Evolutionary conservation across 2,329 filamentous ascomycete genomes (phyloP), one percentile per base, ranked within the genome.

Genomic region (Tolypocladium capitatum): DNA sequence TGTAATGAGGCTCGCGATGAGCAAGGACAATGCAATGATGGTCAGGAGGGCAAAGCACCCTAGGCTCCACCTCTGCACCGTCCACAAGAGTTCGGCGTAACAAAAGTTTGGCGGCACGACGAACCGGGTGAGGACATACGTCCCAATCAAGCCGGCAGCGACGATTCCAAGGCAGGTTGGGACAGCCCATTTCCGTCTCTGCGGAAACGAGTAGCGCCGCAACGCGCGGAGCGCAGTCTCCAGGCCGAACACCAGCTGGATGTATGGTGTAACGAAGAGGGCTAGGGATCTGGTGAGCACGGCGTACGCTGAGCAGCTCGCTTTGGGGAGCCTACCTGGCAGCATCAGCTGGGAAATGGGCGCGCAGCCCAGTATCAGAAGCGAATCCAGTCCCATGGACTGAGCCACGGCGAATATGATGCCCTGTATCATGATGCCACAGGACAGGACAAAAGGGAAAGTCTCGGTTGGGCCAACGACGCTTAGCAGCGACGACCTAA

Each of bases 41-140:
- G 73, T 61, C 11, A 84, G 59, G 1, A 83, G 58, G 10, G 68
- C 68, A 48, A 85, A 74, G 49, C 73, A 75, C 5, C 74, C 71
- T 14, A 72, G 59, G n/a, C 78, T 72, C 63, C 80, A 86, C 53
- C 68, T 71, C 48, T 75, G 70, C 38, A 84, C 67, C 51, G 83
- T 83, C 78, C 78, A 85, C 53, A 84, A 78, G 8, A 86, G 68
- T 6, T 78, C 80, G 24, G 79, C 80, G 55, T 84, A 80, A 64
- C 83, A 86, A 46, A 74, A 71, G 52, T 81, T 73, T 6, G 71
- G 70, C 40, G 81, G 73, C 5, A 67, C 70, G 51, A 74, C 65
- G 45, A 77, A 68, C 48, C 75, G 66, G 16, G 80, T 78, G 27
- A 81, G 73, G 34, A 81, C 64, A 63, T 80, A 82, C 20, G 75